Evolutionary conservation across 805 yeast genomes (phyloP), one percentile per base, ranked within the genome.

Genomic region (Lipomyces spencermartinsiae): DNA sequence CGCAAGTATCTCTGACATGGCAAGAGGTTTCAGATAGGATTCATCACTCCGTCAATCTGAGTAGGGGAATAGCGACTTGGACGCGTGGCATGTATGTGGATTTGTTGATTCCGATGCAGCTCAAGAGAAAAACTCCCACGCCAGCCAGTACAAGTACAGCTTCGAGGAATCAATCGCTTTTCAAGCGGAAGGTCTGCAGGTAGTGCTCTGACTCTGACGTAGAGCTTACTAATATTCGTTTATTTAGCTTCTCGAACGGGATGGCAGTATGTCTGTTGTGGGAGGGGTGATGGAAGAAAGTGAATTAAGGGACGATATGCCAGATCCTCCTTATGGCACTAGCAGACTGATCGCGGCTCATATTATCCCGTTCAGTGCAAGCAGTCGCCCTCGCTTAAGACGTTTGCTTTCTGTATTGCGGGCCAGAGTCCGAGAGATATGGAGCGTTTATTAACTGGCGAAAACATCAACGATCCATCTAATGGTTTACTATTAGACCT

Each of bases 151-250:
- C 49, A 39, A 39, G 49, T 16, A 39, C 49, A 39, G 49, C 49
- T 2, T 39, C 49, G 49, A 39, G 49, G 49, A 39, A 39, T 39
- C 49, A 39, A 3, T 2, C 49, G n/a, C 1, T 12, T 39, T 39
- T 39, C 49, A 39, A 39, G 49, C 49, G n/a, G 49, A 39, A 39
- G 49, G 49, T 39, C 3, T 39, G n/a, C 49, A 39, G 49, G n/a
- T 16, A 12, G 49, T 39, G 49, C 2, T 39, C 49, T 3, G 49
- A 39, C 3, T 14, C 4, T 39, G 49, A 3, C 1, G 49, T 39
- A 39, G 1, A 39, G 4, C 2, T 2, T 39, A 16, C 49, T 39
- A 39, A 39, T 39, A 3, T 3, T 39, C n/a, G 4, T 39, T 3
- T 39, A 39, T 39, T 3, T 3, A 39, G 49, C 49, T 39, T 1